A percentile compares a stretch with the other conserved stretches of the same genome.
Evolutionary conservation across 2,329 filamentous ascomycete species (phyloP).

Genomic region (Volutella citrinella): DNA sequence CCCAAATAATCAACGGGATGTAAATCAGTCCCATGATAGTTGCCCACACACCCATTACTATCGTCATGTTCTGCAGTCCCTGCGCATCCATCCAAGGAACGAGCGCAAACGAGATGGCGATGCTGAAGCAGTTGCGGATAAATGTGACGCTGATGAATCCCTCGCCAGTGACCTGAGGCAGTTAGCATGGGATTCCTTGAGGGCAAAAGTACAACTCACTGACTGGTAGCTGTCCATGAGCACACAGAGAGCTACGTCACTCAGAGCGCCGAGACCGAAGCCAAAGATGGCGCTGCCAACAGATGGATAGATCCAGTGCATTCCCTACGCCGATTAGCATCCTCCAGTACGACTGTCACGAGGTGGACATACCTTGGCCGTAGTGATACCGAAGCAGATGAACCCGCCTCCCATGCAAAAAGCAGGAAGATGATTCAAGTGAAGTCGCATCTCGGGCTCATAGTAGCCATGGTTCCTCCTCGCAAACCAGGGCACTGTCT

Average conservation of each 20-base stretch:
- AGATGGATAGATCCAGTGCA: conserved; percentile 41
- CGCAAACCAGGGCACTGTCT: conserved; percentile 32
- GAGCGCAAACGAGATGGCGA: conserved; percentile 12
- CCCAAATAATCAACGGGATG: conserved; percentile 10
- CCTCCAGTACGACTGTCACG: accelerated
- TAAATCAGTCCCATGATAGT: conserved; percentile 8
- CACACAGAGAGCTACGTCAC: conserved; percentile 30
- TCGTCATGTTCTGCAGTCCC: conserved; percentile 12
- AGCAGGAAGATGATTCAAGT: conserved; percentile 23
- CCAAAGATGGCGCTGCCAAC: conserved; percentile 35
- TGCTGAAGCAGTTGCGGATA: conserved; percentile 11
- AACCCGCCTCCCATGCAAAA: conserved; percentile 30
- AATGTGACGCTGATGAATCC: conserved; percentile 11
- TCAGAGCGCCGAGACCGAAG: conserved; percentile 36
- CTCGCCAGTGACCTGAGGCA: conserved; percentile 8
- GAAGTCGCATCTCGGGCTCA: conserved; percentile 41
- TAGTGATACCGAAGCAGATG: conserved; percentile 34
- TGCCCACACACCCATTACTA: conserved; percentile 11
- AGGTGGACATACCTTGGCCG: conserved; percentile 23
- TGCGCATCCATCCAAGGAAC: conserved; percentile 13
- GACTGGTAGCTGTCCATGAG: conserved; percentile 30
- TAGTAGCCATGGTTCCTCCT: conserved; percentile 36
- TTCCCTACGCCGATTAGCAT: conserved; percentile 28
- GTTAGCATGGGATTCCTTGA: not conserved
- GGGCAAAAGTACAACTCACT: not conserved